Evolutionary conservation across 2,329 filamentous ascomycete genomes (phyloP).

Genomic region (Aspergillus thermomutatus): DNA sequence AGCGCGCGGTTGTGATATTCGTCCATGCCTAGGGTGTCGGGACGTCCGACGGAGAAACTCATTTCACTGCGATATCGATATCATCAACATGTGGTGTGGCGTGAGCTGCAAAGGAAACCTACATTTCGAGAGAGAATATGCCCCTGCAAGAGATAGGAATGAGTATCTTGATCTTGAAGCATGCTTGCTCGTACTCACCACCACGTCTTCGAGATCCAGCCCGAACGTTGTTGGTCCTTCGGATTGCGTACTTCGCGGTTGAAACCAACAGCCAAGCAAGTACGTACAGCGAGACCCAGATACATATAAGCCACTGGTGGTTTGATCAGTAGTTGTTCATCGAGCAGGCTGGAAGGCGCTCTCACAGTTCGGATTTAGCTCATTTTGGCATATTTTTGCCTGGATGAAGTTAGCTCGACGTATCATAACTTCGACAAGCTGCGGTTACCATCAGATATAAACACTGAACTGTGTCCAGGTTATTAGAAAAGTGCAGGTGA

Average conservation of each 20-base stretch:
- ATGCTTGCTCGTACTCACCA: conserved; percentile 33
- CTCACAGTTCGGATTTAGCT: conserved; percentile 47
- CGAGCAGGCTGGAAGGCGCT: conserved; percentile 8
- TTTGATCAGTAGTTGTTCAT: conserved; percentile 14
- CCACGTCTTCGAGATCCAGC: conserved; percentile 46
- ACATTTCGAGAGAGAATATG: conserved; percentile 46
- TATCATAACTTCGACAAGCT: too few relatives aligned
- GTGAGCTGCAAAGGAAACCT: conserved; percentile 6
- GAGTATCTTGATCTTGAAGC: too few relatives aligned
- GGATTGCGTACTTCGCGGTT: conserved; percentile 41
- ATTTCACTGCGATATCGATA: conserved; percentile 35
- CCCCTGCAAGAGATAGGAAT: conserved; percentile 29
- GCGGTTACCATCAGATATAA: conserved; percentile 44
- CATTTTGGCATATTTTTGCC: conserved; percentile 50
- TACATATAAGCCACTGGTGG: conserved; percentile 45
- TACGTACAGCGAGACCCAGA: conserved; percentile 47
- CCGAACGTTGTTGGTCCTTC: conserved; percentile 31
- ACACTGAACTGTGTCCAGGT: conserved; percentile 49
- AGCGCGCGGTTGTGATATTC: conserved; percentile 47
- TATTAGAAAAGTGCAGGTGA: conserved; percentile 42
- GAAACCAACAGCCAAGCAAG: conserved; percentile 47
- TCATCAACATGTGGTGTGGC: not conserved
- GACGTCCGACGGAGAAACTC: conserved; percentile 48
- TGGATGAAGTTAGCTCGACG: conserved; percentile 13
- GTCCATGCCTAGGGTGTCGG: conserved; percentile 48